Evolutionary conservation across 2,329 filamentous ascomycete species (phyloP), one percentile per base, ranked within the genome.

Genomic region (Trichoderma koningiopsis): DNA sequence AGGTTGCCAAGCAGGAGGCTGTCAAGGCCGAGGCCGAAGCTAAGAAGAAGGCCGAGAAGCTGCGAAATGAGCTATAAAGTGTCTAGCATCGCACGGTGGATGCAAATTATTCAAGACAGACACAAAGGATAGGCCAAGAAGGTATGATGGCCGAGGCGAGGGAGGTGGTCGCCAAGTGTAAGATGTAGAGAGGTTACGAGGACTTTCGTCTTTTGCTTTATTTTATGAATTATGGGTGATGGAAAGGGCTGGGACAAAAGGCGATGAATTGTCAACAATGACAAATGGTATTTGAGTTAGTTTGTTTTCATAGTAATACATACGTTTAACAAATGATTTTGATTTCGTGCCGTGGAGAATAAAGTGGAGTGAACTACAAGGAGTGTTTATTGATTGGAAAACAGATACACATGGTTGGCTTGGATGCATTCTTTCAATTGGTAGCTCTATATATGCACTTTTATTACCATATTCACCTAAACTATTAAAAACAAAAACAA

Each of bases 61-160:
- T 75, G 8, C 82, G 83, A 73, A 79, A 85, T 71, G 86, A 88
- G 78, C 76, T 88, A 75, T 88, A 80, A 82, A 70, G 27, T 22
- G 27, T 2, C 5, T 16, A 4, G 27, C 1, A 43, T 47, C 35
- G 19, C 33, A 22, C 22, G 13, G 14, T 22, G 16, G 13, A 29
- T 16, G 29, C 8, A 60, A 14, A 13, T 11, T 65, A 56, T 27
- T 19, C 33, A 31, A 16, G 13, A 43, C 19, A 16, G 13, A 43
- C 19, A 49, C 2, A 22, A 43, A 37, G 5, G 31, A 6, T 11
- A 24, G 3, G 55, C 24, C n/a, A 33, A 27, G 16, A 31, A 31
- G n/a, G 4, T 14, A 5, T 22, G 29, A 58, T 22, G 53, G 35
- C 19, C 5, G 4, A 37, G 55, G n/a, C 13, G 31, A 24, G 11